phyloP scores from a whole-genome alignment of 208 protist species.

The Vickermania spadyakhi region DNA sequence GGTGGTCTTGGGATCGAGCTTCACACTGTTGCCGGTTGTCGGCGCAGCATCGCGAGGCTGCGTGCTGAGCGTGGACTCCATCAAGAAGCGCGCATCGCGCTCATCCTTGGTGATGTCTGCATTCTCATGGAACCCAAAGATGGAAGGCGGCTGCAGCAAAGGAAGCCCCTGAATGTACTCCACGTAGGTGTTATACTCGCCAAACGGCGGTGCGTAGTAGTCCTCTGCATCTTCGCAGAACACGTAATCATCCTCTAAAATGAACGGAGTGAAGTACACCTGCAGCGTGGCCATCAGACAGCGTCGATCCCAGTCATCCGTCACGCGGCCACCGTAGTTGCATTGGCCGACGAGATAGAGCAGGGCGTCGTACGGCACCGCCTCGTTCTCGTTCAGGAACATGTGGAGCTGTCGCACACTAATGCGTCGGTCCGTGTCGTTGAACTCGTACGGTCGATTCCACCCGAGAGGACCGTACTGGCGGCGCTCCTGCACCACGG shows the following conservation, averaged over 20 bases:
- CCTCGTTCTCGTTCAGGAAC: conserved; percentile 89
- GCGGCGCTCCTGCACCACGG: conserved; percentile 94
- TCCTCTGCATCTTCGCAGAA: conserved; percentile 78
- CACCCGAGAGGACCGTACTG: conserved; percentile 95
- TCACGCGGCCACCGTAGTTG: conserved; percentile 92
- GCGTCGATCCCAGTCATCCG: conserved; percentile 91
- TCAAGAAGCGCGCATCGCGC: conserved; percentile 76
- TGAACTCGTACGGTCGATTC: conserved; percentile 97
- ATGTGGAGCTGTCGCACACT: conserved; percentile 93
- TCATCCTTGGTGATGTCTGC: conserved; percentile 94
- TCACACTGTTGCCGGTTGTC: conserved; percentile 9
- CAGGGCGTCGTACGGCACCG: conserved; percentile 91
- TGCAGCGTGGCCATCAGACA: conserved; percentile 87
- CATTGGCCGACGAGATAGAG: conserved; percentile 90
- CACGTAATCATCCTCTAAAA: conserved; percentile 87
- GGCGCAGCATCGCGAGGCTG: conserved; percentile 64
- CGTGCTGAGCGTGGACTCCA: conserved; percentile 81
- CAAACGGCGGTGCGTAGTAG: conserved; percentile 81
- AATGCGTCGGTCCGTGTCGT: conserved; percentile 94
- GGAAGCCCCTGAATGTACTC: conserved; percentile 81
- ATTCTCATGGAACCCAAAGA: conserved; percentile 93
- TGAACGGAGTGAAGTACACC: conserved; percentile 79
- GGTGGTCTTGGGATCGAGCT: conserved; percentile 73
- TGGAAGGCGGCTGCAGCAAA: conserved; percentile 70
- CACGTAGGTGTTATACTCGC: conserved; percentile 75